Evolutionary conservation across 1,139 yeast genomes (phyloP).

Genomic region (Suhomyces yuchorum): DNA sequence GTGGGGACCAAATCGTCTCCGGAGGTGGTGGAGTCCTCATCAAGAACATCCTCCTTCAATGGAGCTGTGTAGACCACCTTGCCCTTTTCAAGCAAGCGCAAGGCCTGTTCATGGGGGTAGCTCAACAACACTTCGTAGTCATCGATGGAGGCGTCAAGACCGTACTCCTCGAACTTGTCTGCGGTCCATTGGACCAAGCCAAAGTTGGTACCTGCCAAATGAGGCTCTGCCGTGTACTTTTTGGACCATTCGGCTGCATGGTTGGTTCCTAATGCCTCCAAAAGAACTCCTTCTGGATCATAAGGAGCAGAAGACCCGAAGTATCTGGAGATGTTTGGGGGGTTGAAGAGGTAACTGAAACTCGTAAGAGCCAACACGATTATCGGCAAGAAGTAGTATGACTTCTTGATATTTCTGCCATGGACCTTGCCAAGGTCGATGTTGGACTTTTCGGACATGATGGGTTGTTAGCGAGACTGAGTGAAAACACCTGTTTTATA

Average conservation of each 20-base stretch:
- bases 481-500: neutral
- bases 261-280: constrained; percentile 26
- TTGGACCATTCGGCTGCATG: constrained; percentile 37
- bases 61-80: constrained; percentile 59
- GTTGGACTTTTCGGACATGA: neutral
- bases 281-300: constrained; percentile 16
- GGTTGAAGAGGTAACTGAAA: too few species aligned
- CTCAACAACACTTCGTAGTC: constrained; percentile 59
- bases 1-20: constrained; percentile 48
- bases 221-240: constrained; percentile 36
- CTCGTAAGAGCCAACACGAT: too few species aligned
- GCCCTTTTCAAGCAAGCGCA: constrained; percentile 39
- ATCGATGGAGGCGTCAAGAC: constrained; percentile 55
- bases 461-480: neutral
- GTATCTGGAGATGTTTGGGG: neutral
- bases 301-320: neutral
- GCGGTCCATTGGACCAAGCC: constrained; percentile 44
- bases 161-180: constrained; percentile 41
- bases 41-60: constrained; percentile 67
- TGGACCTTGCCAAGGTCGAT: neutral
- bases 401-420: too few species aligned
- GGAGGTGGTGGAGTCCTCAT: constrained; percentile 69
- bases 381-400: too few species aligned
- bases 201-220: constrained; percentile 45
- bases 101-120: constrained; percentile 50